These are phyloP conservation scores for Glebionis coronaria DNA, from an alignment of 129 eudicot species.

Conservation along the genomic window DNA sequence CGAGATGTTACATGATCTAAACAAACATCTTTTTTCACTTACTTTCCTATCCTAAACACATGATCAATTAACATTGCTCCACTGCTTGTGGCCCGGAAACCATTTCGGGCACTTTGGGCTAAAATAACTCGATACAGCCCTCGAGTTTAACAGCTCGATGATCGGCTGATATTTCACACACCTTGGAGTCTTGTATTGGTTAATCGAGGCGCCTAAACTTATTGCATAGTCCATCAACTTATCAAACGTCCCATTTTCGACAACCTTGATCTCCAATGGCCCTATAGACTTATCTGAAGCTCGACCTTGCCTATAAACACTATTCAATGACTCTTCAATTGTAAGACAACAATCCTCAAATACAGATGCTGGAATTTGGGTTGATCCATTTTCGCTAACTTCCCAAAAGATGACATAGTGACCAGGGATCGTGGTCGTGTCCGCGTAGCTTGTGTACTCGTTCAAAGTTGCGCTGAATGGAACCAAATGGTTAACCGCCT, in stretches of 20 bases:
- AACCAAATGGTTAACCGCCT: conserved; percentile 33
- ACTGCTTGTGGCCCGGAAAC: conserved; percentile 57
- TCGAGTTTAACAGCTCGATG: conserved; percentile 38
- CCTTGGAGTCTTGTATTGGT: conserved; percentile 69
- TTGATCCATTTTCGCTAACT: conserved; percentile 24
- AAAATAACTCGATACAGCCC: conserved; percentile 46
- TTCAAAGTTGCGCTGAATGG: conserved; percentile 34
- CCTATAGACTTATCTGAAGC: conserved; percentile 56
- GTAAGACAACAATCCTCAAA: conserved; percentile 48
- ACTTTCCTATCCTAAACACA: conserved; percentile 21
- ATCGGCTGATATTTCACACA: conserved; percentile 50
- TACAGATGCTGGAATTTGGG: conserved; percentile 35
- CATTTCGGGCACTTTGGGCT: conserved; percentile 67
- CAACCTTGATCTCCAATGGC: conserved; percentile 55
- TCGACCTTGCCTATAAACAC: conserved; percentile 59
- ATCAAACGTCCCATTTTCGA: conserved; percentile 70
- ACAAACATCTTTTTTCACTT: conserved; percentile 24
- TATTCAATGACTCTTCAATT: conserved; percentile 53
- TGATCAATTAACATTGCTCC: conserved; percentile 35
- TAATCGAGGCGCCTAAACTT: conserved; percentile 58
- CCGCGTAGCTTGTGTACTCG: conserved; percentile 64
- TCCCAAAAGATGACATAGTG: conserved; percentile 71
- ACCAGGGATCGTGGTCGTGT: conserved; percentile 51
- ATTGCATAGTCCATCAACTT: conserved; percentile 63
- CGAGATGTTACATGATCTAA: conserved; percentile 22